Base-by-base conservation (phyloP, 1,284 basidiomycete species). In the Austroboletus novae-zelandiae region DNA sequence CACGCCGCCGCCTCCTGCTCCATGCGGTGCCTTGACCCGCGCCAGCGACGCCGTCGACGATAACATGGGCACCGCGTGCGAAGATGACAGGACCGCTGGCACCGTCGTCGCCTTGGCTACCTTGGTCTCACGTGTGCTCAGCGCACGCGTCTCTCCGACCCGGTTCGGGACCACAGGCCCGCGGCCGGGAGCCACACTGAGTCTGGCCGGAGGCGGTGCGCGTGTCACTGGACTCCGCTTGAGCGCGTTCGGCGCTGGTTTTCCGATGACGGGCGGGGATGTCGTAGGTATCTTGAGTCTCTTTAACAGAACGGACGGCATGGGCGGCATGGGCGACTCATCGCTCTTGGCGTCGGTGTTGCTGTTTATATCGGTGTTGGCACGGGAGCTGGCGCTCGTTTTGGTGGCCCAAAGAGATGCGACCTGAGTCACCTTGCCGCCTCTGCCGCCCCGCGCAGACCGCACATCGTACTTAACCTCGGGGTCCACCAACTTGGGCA, bases 371-470 rank as follows among this genome's bases (percentile, higher is more conserved):
- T 25, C 30, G 3, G 23, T 25, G 1, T 43, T 52, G 17, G 23
- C n/a, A 3, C 6, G 14, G 35, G 35, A 14, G n/a, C 35, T 45
- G 14, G 37, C 60, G 40, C 43, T 55, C 29, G 34, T 64, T 68
- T 74, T 76, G 29, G 79, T 70, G 3, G 84, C 79, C 88, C 89
- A 92, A 23, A 92, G 71, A 5, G 84, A 77, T 1, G 86, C 81
- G 2, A 89, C 86, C 6, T 86, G 76, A 2, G 87, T 75, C 14
- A 92, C 90, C 46, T 79, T 78, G 10, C 89, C 90, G 1, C 89
- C 89, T 45, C 77, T 72, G 2, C 90, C 90, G 3, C 90, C 89
- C 23, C 89, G 78, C 10, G 88, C 89, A 36, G 86, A 89, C 6
- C 84, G 80, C 18, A 87, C 67, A 59, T 91, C 83, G 62, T 91